phyloP scores from a whole-genome alignment of 2,329 filamentous ascomycete species.

The Phaeophleospora eucalypticola region DNA sequence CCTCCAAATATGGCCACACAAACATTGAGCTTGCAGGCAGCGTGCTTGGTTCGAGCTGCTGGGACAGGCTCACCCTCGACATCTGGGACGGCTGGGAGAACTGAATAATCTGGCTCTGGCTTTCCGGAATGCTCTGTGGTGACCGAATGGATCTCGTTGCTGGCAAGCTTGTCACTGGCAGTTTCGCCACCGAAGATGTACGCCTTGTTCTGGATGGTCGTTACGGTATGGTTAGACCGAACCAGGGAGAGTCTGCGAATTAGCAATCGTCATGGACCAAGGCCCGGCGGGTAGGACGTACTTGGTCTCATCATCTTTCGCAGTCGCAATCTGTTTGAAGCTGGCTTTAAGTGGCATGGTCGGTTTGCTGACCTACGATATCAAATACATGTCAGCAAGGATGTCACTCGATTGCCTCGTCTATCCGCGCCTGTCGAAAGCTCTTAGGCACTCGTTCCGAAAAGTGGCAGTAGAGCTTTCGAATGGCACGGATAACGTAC shows the following conservation, averaged over 20 bases:
- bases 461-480: no score
- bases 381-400: no score
- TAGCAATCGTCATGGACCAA: neutral
- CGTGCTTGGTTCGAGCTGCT: constrained; percentile 35
- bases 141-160: constrained; percentile 42
- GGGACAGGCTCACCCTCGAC: constrained; percentile 33
- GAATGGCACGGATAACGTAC: constrained; percentile 24
- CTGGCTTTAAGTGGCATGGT: constrained; percentile 42
- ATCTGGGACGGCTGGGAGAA: constrained; percentile 40
- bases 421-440: no score
- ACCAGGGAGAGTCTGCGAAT: constrained; percentile 25
- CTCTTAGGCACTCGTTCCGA: no score
- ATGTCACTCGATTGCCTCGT: no score
- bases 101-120: constrained; percentile 38
- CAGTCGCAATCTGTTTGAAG: constrained; percentile 38
- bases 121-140: constrained; percentile 30
- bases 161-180: constrained; percentile 34
- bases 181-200: constrained; percentile 45
- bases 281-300: constrained; percentile 1
- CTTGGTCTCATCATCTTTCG: constrained; percentile 32
- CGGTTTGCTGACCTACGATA: constrained; percentile 31
- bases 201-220: constrained; percentile 39
- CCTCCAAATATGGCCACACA: constrained; percentile 41
- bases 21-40: constrained; percentile 38
- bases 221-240: constrained; percentile 38